phyloP scores from a whole-genome alignment of 2,329 filamentous ascomycete genomes.

The Colletotrichum plurivorum region DNA sequence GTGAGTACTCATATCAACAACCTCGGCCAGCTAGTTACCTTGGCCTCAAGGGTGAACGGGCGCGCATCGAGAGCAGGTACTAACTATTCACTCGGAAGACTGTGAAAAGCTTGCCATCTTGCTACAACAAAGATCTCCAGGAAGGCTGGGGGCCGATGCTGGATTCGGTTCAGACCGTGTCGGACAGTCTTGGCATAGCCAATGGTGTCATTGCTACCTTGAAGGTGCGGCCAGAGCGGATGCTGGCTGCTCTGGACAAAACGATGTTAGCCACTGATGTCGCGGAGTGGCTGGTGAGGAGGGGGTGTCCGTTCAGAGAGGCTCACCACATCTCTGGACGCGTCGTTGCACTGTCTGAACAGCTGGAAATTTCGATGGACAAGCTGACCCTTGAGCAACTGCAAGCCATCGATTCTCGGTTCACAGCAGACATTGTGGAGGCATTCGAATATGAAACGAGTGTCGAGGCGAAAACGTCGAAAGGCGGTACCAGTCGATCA shows the following conservation, averaged over 20 bases:
- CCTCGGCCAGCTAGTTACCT: constrained; percentile 42
- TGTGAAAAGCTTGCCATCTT: constrained; percentile 74
- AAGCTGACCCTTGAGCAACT: constrained; percentile 76
- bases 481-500: constrained; percentile 79
- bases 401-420: constrained; percentile 75
- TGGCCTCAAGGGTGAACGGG: constrained; percentile 41
- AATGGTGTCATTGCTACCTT: constrained; percentile 80
- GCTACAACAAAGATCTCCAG: constrained; percentile 85
- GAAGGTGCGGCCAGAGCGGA: constrained; percentile 76
- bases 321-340: constrained; percentile 83
- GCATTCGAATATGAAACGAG: constrained; percentile 80
- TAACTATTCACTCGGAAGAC: constrained; percentile 55
- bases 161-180: constrained; percentile 80
- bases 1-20: constrained; percentile 46
- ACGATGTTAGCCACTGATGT: constrained; percentile 82
- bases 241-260: constrained; percentile 78
- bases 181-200: constrained; percentile 81
- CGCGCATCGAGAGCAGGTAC: constrained; percentile 46
- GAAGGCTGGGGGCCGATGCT: constrained; percentile 83
- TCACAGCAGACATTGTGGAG: constrained; percentile 75
- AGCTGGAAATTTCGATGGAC: constrained; percentile 76
- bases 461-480: constrained; percentile 78
- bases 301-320: constrained; percentile 81
- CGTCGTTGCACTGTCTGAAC: constrained; percentile 79
- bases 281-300: constrained; percentile 73